These are phyloP conservation scores for Penicillium sp. DNA, from an alignment of 2,329 filamentous ascomycete species.

Conservation along the genomic window DNA sequence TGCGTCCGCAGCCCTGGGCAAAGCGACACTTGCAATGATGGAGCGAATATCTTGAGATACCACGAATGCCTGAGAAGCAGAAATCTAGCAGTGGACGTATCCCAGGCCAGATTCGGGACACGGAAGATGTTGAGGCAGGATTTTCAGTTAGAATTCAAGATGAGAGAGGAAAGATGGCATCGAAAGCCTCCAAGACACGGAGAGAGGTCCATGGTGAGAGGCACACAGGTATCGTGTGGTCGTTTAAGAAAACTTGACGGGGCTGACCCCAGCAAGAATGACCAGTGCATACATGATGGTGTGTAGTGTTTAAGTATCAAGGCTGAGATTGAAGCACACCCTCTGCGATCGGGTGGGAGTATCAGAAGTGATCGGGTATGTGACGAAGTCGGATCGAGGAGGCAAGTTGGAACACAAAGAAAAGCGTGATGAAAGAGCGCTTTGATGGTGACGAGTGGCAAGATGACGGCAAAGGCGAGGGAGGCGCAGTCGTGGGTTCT, in stretches of 20 bases:
- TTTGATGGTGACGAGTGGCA: conserved; percentile 6
- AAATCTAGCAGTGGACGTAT: conserved; percentile 1
- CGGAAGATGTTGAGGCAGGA: not conserved
- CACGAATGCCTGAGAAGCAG: conserved; percentile 1
- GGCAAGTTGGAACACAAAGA: not conserved
- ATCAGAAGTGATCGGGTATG: conserved; percentile 3
- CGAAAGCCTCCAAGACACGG: conserved; percentile 30
- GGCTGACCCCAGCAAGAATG: conserved; percentile 24
- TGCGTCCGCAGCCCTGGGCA: conserved; percentile 5
- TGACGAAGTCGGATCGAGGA: no score
- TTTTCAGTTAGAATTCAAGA: conserved; percentile 12
- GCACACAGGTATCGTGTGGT: conserved; percentile 22
- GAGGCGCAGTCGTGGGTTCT: conserved; percentile 3
- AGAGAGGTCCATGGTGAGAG: conserved; percentile 33
- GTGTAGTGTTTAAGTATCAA: conserved; percentile 5
- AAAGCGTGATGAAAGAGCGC: conserved; percentile 4
- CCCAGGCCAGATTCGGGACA: conserved; percentile 5
- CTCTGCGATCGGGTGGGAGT: conserved; percentile 2
- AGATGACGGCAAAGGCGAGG: not conserved
- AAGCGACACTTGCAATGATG: conserved; percentile 1
- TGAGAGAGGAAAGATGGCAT: conserved; percentile 26
- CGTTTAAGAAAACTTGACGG: conserved; percentile 30
- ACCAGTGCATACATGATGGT: conserved; percentile 26
- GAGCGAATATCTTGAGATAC: not conserved
- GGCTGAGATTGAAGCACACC: conserved; percentile 1